These are phyloP conservation scores for Pseudogymnoascus sp. DNA, from an alignment of 2,329 filamentous ascomycete genomes.

Conservation along the genomic window DNA sequence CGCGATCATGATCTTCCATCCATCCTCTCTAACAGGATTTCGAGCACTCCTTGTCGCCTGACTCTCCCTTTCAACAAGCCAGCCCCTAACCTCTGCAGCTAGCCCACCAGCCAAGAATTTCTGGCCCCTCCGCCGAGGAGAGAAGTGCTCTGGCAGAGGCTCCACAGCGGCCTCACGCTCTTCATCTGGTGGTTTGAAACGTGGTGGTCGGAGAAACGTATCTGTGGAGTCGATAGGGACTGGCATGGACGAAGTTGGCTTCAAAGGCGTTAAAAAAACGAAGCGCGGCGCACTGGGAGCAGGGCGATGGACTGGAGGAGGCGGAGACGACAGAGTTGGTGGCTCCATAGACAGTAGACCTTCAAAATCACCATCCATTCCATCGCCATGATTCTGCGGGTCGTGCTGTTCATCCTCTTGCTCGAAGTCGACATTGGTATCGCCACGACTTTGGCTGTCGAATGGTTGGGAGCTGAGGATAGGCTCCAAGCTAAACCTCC, in stretches of 20 bases:
- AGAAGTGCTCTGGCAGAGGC: constrained; percentile 44
- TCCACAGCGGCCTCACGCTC: constrained; percentile 12
- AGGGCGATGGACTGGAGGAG: constrained; percentile 15
- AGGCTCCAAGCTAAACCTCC: constrained; percentile 22
- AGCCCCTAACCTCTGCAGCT: constrained; percentile 40
- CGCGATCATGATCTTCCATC: constrained; percentile 24
- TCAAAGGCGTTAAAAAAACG: constrained; percentile 21
- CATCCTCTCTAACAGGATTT: constrained; percentile 17
- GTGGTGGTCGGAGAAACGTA: constrained; percentile 26
- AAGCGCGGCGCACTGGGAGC: constrained; percentile 25
- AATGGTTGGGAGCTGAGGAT: constrained; percentile 1
- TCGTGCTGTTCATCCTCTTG: constrained; percentile 10
- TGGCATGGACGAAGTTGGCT: constrained; percentile 11
- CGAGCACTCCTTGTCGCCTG: constrained; percentile 12
- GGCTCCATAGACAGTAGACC: constrained; percentile 17
- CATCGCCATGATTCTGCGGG: not conserved
- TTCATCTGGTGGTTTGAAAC: constrained; percentile 25
- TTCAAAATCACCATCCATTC: constrained; percentile 10
- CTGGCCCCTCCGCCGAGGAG: constrained; percentile 40
- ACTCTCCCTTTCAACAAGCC: constrained; percentile 38
- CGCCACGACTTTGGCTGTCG: not conserved
- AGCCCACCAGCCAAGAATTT: constrained; percentile 41
- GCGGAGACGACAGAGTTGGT: constrained; percentile 23
- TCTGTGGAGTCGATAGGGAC: not conserved
- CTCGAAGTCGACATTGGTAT: constrained; percentile 3